phyloP scores from a whole-genome alignment of 306 rosid species.

The Styphnolobium japonicum region DNA sequence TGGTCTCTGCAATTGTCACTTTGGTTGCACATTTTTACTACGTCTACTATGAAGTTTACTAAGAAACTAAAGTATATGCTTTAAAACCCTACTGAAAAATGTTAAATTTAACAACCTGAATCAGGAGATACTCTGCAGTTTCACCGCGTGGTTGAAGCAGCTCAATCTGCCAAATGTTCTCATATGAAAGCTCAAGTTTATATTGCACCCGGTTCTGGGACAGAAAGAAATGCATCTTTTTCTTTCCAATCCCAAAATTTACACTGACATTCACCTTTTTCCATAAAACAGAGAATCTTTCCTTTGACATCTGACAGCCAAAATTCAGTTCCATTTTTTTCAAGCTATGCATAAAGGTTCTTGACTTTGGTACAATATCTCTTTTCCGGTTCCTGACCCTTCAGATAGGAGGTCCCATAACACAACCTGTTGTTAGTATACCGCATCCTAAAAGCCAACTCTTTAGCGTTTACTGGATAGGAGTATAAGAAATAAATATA shows the following conservation, averaged over 20 bases:
- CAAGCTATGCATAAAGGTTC: conserved; percentile 31
- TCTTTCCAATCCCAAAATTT: conserved; percentile 47
- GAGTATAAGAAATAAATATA: background rate
- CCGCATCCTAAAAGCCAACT: conserved; percentile 37
- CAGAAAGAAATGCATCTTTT: conserved; percentile 43
- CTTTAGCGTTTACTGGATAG: conserved; percentile 19
- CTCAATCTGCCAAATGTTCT: conserved; percentile 70
- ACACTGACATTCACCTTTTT: conserved; percentile 31
- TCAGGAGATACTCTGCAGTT: conserved; percentile 48
- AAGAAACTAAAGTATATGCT: background rate
- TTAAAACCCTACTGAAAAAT: background rate
- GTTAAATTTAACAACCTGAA: conserved; percentile 59
- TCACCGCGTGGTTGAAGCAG: conserved; percentile 40
- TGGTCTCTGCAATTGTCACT: background rate
- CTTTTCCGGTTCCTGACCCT: conserved; percentile 36
- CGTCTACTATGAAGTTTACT: background rate
- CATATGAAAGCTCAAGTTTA: conserved; percentile 57
- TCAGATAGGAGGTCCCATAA: conserved; percentile 35
- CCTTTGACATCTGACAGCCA: conserved; percentile 62
- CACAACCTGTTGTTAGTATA: background rate
- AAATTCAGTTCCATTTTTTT: conserved; percentile 42
- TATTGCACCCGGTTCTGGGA: conserved; percentile 21
- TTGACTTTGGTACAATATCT: conserved; percentile 62
- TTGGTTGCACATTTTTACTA: background rate
- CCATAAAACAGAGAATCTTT: conserved; percentile 46